Evolutionary conservation across 306 rosid species (phyloP).

Genomic region (Abrus precatorius): DNA sequence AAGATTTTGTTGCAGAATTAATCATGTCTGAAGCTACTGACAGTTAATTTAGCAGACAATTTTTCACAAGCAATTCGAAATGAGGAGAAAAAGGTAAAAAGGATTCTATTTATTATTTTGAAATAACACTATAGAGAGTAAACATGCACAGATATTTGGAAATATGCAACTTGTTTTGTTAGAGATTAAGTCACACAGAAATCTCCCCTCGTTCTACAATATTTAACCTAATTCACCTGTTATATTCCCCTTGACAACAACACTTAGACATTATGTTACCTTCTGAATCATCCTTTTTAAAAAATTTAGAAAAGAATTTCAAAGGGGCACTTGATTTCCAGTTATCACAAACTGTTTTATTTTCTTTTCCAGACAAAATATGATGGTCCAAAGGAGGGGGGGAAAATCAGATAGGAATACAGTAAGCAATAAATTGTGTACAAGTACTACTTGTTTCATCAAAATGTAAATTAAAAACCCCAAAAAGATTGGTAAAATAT

Average conservation of each 20-base stretch:
- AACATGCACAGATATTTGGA: slow-evolving; percentile 30
- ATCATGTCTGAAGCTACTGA: neutral
- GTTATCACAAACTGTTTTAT: slow-evolving; percentile 17
- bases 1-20: neutral
- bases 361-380: slow-evolving; percentile 31
- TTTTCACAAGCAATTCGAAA: no score
- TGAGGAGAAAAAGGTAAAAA: no score
- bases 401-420: neutral
- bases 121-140: slow-evolving; percentile 4
- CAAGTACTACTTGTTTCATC: slow-evolving; percentile 11
- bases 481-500: neutral
- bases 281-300: neutral
- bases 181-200: slow-evolving; percentile 2
- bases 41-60: no score
- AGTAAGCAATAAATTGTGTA: neutral
- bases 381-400: no score
- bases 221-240: neutral
- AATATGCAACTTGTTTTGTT: slow-evolving; percentile 8
- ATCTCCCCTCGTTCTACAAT: slow-evolving; percentile 28
- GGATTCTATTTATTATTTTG: no score
- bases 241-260: slow-evolving; percentile 14
- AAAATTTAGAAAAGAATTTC: neutral
- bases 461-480: neutral
- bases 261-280: slow-evolving; percentile 11
- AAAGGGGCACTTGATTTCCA: neutral